Base-by-base conservation (phyloP, 768 basidiomycete species). In the Podaxis mareebaensis region DNA sequence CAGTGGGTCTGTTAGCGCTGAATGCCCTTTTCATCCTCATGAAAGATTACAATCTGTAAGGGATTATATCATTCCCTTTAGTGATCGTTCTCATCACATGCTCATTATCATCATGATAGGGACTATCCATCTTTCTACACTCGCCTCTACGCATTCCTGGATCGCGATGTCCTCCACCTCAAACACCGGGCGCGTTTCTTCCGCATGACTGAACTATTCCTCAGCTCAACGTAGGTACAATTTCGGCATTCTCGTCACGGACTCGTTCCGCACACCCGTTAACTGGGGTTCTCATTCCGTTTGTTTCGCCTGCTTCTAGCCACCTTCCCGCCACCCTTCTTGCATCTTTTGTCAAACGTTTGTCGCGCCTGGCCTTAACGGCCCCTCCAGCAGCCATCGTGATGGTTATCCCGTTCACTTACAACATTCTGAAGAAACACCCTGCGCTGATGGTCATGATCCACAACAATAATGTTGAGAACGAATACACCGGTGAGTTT, bases 121-220 rank as follows among this genome's bases (percentile, higher is more conserved):
- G 97, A 99, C 70, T 99, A 96, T 70, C 96, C 97, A 2, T 89
- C 88, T 11, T 98, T 99, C 77, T 99, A 97, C 77, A 91, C 89
- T 5, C 88, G 91, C 4, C 83, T 99, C 2, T 99, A 99, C 72
- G 83, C 88, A 1, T 92, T 98, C 72, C 83, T 99, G 20, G 92
- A 96, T 71, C 83, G 89, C 10, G 86, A 95, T 20, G 83, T 97
- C 3, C 83, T 99, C 6, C 96, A 99, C 69, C 84, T 93, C 57
- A 96, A 94, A 71, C 91, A 97, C 71, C 86, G 97, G 12, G 91
- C 96, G 1, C 85, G 96, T 46, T 99, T 99, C 78, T 97, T 99
- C 83, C 86, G 96, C 30, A 78, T 99, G 68, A 85, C 90, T 0
- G 96, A 98, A 63, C 78, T 94, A 3, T 99, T 98, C 79, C 80